A percentile compares a stretch with the other conserved stretches of the same genome.
phyloP scores from a whole-genome alignment of 2,329 filamentous ascomycete species.

The Emydomyces testavorans region DNA sequence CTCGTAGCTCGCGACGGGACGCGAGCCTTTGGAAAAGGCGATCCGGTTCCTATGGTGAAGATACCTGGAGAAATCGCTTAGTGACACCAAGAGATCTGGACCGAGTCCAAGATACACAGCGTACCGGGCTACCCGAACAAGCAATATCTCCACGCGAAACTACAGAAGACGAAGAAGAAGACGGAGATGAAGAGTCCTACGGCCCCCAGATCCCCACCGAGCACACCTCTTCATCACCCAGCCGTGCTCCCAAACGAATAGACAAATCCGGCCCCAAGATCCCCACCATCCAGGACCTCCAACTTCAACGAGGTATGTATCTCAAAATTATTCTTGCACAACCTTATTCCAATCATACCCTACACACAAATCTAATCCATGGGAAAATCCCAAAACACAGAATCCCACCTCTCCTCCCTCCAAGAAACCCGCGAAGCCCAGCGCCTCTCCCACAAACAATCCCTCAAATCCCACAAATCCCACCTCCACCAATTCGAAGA shows the following conservation, averaged over 20 bases:
- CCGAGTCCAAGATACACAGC: background rate
- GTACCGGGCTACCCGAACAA: background rate
- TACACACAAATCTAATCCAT: constrained; percentile 16
- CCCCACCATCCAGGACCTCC: constrained; percentile 63
- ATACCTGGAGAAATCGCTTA: background rate
- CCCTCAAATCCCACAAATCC: constrained; percentile 37
- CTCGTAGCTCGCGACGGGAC: constrained; percentile 1
- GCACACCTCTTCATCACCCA: background rate
- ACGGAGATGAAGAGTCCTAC: constrained; percentile 52
- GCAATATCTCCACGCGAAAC: background rate
- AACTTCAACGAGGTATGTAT: constrained; percentile 39
- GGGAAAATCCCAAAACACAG: constrained; percentile 19
- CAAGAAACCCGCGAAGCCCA: constrained; percentile 54
- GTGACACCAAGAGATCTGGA: background rate
- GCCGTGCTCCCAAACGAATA: constrained; percentile 9
- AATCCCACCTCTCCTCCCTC: constrained; percentile 35
- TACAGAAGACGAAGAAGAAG: constrained; percentile 29
- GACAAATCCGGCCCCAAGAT: constrained; percentile 46
- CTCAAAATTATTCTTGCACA: background rate
- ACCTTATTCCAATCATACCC: background rate
- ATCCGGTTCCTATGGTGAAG: constrained; percentile 20
- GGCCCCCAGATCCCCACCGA: constrained; percentile 40
- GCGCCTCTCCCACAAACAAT: constrained; percentile 55
- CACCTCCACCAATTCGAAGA: constrained; percentile 40
- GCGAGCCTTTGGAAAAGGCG: background rate